Base-by-base conservation (phyloP, 2,329 filamentous ascomycete species). In the Pseudogymnoascus sp. region DNA sequence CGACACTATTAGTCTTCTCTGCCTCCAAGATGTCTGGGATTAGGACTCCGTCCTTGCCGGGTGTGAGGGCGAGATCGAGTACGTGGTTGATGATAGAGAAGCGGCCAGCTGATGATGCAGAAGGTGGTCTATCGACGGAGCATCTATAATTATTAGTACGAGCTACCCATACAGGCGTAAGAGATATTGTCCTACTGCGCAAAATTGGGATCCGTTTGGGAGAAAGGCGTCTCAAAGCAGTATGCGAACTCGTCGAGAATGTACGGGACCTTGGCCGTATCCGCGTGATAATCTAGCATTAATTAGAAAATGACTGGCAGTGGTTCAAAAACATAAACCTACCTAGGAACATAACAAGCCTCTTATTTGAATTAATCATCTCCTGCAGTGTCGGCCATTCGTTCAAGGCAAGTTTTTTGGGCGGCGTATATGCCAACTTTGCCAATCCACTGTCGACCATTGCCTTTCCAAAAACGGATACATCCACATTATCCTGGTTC, bases 161-260 rank as follows among this genome's bases (percentile, higher is more conserved):
- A 5, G 6, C 5, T 21, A n/a, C 15, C 9, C 21, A 7, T 13
- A 4, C n/a, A 33, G 21, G 27, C 9, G 29, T 17, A 21, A 6
- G 17, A 4, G 15, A 29, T 12, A 55, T 13, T 15, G n/a, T 21
- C 48, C 9, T 35, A 55, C 48, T 55, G 48, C 35, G 85, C 84
- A 69, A 89, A 86, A 13, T 76, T 77, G 0, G 80, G 74, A 59
- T 82, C 76, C 1, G 80, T 82, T 64, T 85, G 84, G 66, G 89
- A 84, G 74, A 82, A 92, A 0, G 82, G 79, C 48, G 88, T 93
- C 72, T 93, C 90, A 77, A 88, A 92, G 66, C 88, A 81, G 73
- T 84, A 85, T 25, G 76, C 74, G 70, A 86, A 89, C 70, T 89
- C 81, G 70, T 83, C 78, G 62, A 88, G 77, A 61, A 90, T 83